Evolutionary conservation across 2,329 filamentous ascomycete species (phyloP), one percentile per base, ranked within the genome.

Genomic region (Phyllosticta citriasiana): DNA sequence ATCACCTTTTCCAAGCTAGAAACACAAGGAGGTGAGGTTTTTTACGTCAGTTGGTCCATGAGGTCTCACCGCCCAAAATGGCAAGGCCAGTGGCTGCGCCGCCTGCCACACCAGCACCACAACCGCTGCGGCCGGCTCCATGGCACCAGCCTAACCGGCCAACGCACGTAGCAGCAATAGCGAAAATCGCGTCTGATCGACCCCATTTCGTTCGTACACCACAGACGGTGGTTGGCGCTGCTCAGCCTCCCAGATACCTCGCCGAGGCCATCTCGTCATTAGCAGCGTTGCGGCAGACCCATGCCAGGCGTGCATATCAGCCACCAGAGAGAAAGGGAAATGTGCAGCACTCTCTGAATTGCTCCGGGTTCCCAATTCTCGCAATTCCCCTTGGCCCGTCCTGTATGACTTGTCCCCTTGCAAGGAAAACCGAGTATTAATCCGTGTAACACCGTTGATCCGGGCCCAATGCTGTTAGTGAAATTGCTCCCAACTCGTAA

Each of bases 381-480:
- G 26, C 51, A 30, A 53, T 30, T 55, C 47, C 53, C 58, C 27
- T 55, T 40, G 55, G 26, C 35, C 40, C 40, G 16, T 47, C 40
- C 16, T 19, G 40, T 47, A 47, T 47, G 40, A 40, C 24, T 60
- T 26, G 40, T 53, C 52, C 40, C 52, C 58, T 53, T 60, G 58
- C 58, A 55, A 56, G 58, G 40, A 26, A 53, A 53, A 56, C 16
- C 58, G 58, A 60, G 53, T 53, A 52, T 56, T 40, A 56, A 60
- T 60, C 58, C 58, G 58, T 60, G 58, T 57, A 61, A 61, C 59
- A 61, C 59, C 59, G 47, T 54, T 56, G 52, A 53, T 52, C 59
- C 59, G 59, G 27, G 59, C 59, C 59, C 59, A 61, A 61, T 61
- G 59, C 59, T 59, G 56, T 52, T 57, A 53, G 25, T 33, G 33